Evolutionary conservation across 306 rosid species (phyloP).

Genomic region (Acacia confusa): DNA sequence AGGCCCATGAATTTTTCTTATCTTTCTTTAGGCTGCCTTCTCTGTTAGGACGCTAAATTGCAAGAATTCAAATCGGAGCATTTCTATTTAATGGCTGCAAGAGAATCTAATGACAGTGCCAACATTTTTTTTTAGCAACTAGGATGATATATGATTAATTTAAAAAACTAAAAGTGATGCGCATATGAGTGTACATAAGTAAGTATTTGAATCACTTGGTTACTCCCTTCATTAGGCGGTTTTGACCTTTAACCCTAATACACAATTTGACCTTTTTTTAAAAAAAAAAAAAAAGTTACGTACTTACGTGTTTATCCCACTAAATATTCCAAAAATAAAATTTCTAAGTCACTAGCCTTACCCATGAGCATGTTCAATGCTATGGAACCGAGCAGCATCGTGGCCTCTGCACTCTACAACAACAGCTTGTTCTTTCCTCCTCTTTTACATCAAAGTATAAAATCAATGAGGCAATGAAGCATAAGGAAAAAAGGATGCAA

Average conservation of each 20-base stretch:
- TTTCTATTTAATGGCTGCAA: conserved; percentile 12
- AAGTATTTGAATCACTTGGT: neutral
- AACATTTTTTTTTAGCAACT: neutral
- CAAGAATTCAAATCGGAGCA: neutral
- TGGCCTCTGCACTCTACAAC: conserved; percentile 92
- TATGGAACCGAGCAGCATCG: conserved; percentile 78
- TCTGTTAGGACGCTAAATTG: no score
- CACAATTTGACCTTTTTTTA: neutral
- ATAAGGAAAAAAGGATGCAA: conserved; percentile 5
- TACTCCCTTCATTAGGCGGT: neutral
- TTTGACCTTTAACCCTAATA: neutral
- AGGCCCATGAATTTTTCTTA: neutral
- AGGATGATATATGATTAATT: neutral
- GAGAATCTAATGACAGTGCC: neutral
- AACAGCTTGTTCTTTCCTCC: conserved; percentile 62
- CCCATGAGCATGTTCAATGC: conserved; percentile 92
- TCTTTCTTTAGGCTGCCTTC: no score
- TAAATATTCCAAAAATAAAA: conserved; percentile 21
- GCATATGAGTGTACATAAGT: neutral
- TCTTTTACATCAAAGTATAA: conserved; percentile 45
- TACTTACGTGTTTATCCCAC: conserved; percentile 1
- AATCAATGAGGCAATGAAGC: conserved; percentile 22
- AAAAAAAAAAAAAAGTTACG: no score
- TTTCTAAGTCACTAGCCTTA: conserved; percentile 32
- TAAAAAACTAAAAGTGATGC: neutral